A percentile compares a stretch with the other conserved stretches of the same genome.
phyloP scores from a whole-genome alignment of 139 green algal genomes.

The Pseudopediastrum boryanum region DNA sequence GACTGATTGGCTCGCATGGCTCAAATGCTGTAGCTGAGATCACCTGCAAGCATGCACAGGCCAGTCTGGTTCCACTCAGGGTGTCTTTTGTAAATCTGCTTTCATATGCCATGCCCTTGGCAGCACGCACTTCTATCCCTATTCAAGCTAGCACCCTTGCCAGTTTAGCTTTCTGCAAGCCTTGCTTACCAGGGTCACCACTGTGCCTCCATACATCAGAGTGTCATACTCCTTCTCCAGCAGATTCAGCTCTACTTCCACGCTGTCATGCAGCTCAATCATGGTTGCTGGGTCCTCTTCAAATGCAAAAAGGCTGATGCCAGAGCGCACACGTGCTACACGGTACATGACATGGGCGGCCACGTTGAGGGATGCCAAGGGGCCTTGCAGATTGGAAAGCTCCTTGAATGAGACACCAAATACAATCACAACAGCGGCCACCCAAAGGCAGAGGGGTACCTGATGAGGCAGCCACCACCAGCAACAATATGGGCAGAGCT shows the following conservation, averaged over 20 bases:
- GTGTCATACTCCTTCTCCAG: conserved; percentile 21
- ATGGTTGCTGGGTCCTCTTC: background rate
- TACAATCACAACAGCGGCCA: conserved; percentile 29
- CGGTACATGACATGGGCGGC: conserved; percentile 42
- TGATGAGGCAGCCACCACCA: too few relatives aligned
- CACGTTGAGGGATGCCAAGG: conserved; percentile 39
- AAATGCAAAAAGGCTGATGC: conserved; percentile 6
- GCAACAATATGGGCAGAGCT: too few relatives aligned
- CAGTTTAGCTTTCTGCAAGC: too few relatives aligned
- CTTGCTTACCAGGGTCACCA: background rate
- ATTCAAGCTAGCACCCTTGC: too few relatives aligned
- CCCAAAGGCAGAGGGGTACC: conserved; percentile 39
- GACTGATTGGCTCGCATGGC: too few relatives aligned
- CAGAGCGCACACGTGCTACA: conserved; percentile 21
- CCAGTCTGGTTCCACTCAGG: too few relatives aligned
- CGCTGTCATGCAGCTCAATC: background rate
- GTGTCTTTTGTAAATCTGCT: too few relatives aligned
- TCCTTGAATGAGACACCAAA: conserved; percentile 17
- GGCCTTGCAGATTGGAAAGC: conserved; percentile 38
- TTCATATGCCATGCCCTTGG: too few relatives aligned
- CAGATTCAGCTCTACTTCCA: background rate
- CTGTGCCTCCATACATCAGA: conserved; percentile 28
- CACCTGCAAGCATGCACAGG: too few relatives aligned
- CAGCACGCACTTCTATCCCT: too few relatives aligned
- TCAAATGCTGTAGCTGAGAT: too few relatives aligned